phyloP scores from a whole-genome alignment of 2,329 filamentous ascomycete species.

The Aspergillus pseudoglaucus region DNA sequence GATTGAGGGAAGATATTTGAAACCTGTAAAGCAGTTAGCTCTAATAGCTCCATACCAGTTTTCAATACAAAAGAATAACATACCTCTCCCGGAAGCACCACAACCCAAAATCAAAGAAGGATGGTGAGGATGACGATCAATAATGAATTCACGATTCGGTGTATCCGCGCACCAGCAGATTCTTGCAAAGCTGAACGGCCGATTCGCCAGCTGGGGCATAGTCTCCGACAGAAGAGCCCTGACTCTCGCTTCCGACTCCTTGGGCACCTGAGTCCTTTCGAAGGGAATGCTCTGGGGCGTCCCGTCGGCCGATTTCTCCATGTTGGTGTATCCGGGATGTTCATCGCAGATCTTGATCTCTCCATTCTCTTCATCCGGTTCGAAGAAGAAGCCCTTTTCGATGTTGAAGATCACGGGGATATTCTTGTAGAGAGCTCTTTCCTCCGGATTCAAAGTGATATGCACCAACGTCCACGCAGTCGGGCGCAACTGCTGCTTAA shows the following conservation, averaged over 20 bases:
- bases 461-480: slow-evolving; percentile 45
- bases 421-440: slow-evolving; percentile 37
- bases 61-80: no score
- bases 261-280: slow-evolving; percentile 38
- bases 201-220: slow-evolving; percentile 47
- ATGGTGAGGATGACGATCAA: slow-evolving; percentile 44
- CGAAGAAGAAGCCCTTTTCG: slow-evolving; percentile 45
- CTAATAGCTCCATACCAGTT: no score
- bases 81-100: slow-evolving; percentile 40
- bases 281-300: slow-evolving; percentile 34
- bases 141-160: slow-evolving; percentile 47
- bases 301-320: slow-evolving; percentile 21
- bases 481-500: slow-evolving; percentile 39
- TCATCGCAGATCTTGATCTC: slow-evolving; percentile 43
- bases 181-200: slow-evolving; percentile 46
- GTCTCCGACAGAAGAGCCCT: slow-evolving; percentile 45
- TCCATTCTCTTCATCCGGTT: slow-evolving; percentile 37
- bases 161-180: slow-evolving; percentile 56
- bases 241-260: slow-evolving; percentile 42
- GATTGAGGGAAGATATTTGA: slow-evolving; percentile 47
- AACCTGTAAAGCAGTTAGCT: slow-evolving; percentile 36
- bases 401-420: slow-evolving; percentile 42
- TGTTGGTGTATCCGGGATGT: slow-evolving; percentile 51
- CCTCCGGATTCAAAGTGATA: slow-evolving; percentile 37
- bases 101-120: slow-evolving; percentile 42